Base-by-base conservation (phyloP, 208 protist species). In the Naegleria fowleri region DNA sequence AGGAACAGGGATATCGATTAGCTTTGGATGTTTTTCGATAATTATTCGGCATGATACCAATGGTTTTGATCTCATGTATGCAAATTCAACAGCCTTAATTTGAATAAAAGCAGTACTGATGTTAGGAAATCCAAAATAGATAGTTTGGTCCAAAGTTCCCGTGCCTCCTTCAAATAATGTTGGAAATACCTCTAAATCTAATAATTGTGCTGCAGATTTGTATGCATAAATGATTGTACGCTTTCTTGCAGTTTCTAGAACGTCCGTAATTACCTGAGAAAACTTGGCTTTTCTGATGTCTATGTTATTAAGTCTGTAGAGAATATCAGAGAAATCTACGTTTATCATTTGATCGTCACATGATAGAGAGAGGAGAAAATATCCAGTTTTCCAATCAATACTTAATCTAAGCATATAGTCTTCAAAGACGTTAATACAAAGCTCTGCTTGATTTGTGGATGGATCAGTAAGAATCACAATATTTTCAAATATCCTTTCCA, bases 361-460 rank as follows among this genome's bases (percentile, higher is more conserved):
- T 36, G 29, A 36, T 13, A 79, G 16, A 36, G 5, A 13, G 0
- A 88, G n/a, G 22, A 38, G 29, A 36, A 88, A 88, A 6, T 58
- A n/a, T 22, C 85, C 85, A 33, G 39, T 88, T 58, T 58, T 29
- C 85, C 85, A 88, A 29, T 58, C 39, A 58, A 88, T 88, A 9
- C n/a, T 58, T 33, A 88, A 13, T 16, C 5, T 38, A 5, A 88
- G n/a, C 5, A 15, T 58, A 58, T 88, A 88, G 5, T 52, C 15
- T n/a, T 48, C 85, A 58, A 58, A 88, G 5, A 88, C n/a, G 19
- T 40, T 48, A 29, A 86, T 43, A 39, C 9, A 43, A 5, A 86
- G 25, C 3, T 40, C 6, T 48, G 16, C 83, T 48, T 86, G 39
- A 51, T 48, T 86, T 48, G 40, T 33, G 5, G 7, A 15, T 19